Percentiles rank a stretch among this genome's conserved stretches.
Evolutionary conservation across 2,329 filamentous ascomycete species (phyloP).

Genomic region (Lithohypha guttulata): DNA sequence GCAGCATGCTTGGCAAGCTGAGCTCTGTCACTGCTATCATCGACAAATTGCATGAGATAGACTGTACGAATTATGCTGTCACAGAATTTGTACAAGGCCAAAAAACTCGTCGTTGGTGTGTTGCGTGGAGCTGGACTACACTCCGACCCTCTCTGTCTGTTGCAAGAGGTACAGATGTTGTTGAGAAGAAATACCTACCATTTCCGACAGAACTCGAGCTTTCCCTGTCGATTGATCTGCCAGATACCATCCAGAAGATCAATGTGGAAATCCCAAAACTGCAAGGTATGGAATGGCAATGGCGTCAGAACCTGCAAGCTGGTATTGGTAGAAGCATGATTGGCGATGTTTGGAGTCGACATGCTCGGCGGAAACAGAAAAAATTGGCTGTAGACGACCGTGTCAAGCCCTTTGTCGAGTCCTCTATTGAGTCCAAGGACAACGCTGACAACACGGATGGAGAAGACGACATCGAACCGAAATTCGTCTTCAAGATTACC

Average conservation of each 20-base stretch:
- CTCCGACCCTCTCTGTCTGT: conserved; percentile 51
- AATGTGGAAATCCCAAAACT: conserved; percentile 5
- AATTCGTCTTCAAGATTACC: conserved; percentile 32
- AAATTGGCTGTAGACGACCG: conserved; percentile 19
- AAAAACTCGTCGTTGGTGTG: conserved; percentile 72
- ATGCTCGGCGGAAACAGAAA: conserved; percentile 44
- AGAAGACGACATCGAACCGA: conserved; percentile 11
- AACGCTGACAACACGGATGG: not conserved
- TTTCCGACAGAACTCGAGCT: conserved; percentile 41
- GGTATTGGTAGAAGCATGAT: conserved; percentile 51
- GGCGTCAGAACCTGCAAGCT: conserved; percentile 23
- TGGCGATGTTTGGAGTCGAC: conserved; percentile 69
- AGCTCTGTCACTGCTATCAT: conserved; percentile 49
- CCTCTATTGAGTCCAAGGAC: not conserved
- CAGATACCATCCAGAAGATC: conserved; percentile 17
- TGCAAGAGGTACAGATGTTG: conserved; percentile 25
- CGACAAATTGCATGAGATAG: conserved; percentile 44
- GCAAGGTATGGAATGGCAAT: not conserved
- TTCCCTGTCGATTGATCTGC: conserved; percentile 27
- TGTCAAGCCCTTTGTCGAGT: conserved; percentile 25
- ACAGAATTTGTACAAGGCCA: conserved; percentile 67
- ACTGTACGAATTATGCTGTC: conserved; percentile 68
- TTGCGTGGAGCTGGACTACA: conserved; percentile 74
- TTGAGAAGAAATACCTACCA: conserved; percentile 43
- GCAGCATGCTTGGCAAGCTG: conserved; percentile 77